Evolutionary conservation across 495 filamentous ascomycete species (phyloP).

Genomic region (Tuber microsphaerosporum): DNA sequence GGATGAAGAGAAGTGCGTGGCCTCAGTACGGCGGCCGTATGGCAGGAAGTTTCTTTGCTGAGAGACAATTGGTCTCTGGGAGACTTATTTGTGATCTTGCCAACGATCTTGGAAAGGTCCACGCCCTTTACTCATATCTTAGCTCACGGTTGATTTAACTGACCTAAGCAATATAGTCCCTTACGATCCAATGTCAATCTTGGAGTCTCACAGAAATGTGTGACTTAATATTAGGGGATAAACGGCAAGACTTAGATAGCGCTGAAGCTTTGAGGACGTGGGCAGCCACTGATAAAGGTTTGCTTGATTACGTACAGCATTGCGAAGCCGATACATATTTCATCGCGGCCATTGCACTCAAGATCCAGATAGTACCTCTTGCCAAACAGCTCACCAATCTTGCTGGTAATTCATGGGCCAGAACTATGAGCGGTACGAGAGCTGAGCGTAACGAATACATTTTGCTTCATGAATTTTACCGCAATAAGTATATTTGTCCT

Average conservation of each 20-base stretch:
- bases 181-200: constrained; percentile 93
- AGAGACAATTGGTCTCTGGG: constrained; percentile 81
- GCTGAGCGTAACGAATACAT: constrained; percentile 99
- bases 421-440: constrained; percentile 87
- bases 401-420: constrained; percentile 96
- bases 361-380: constrained; percentile 83
- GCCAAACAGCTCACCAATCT: constrained; percentile 94
- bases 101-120: constrained; percentile 81
- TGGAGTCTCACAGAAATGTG: constrained; percentile 99
- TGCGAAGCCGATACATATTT: constrained; percentile 94
- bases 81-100: constrained; percentile 87
- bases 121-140: constrained; percentile 42
- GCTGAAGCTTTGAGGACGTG: constrained; percentile 81
- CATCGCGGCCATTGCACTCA: constrained; percentile 78
- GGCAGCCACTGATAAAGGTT: constrained; percentile 72
- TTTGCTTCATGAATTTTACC: constrained; percentile 89
- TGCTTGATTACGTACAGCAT: constrained; percentile 87
- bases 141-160: not conserved
- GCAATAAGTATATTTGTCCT: constrained; percentile 94
- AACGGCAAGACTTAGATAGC: constrained; percentile 74
- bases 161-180: constrained; percentile 49
- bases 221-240: constrained; percentile 69
- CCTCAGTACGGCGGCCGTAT: constrained; percentile 78
- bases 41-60: constrained; percentile 80
- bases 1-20: constrained; percentile 77